A percentile compares a stretch with the other conserved stretches of the same genome.
Conservation (phyloP, 768 basidiomycete genomes). For the Lentinula sp. region DNA sequence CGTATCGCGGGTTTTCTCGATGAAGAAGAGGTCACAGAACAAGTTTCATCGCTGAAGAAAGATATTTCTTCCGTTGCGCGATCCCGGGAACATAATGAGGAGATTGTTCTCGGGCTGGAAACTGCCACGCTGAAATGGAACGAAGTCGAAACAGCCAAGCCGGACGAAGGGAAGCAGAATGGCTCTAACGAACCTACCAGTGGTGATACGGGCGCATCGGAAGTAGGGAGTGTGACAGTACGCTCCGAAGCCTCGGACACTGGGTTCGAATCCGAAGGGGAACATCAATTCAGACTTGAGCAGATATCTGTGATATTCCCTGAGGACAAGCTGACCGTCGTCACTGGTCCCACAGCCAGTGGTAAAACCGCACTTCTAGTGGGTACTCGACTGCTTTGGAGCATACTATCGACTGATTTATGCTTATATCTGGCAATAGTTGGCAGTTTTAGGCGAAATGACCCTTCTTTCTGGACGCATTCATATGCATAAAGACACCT, state of each 20-base stretch:
- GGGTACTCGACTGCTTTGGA: conserved; percentile 14
- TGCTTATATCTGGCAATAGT: conserved; percentile 24
- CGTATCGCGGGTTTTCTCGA: conserved; percentile 63
- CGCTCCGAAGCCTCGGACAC: conserved; percentile 14
- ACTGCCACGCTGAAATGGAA: conserved; percentile 62
- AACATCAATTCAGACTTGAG: conserved; percentile 57
- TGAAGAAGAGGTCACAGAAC: conserved; percentile 64
- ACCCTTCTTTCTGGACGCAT: conserved; percentile 45
- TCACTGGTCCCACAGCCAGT: conserved; percentile 76
- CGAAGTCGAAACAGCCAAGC: conserved; percentile 29
- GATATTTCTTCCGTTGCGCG: conserved; percentile 15
- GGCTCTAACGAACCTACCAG: not conserved
- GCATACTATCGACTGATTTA: not conserved
- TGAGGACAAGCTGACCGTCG: conserved; percentile 58
- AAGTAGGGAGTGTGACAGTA: conserved; percentile 1
- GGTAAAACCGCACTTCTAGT: conserved; percentile 80
- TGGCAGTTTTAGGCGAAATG: conserved; percentile 72
- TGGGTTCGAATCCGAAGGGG: conserved; percentile 19
- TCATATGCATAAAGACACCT: conserved; percentile 61
- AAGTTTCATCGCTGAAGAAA: conserved; percentile 61
- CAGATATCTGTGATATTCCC: conserved; percentile 71
- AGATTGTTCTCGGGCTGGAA: conserved; percentile 48
- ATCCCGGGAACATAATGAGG: conserved; percentile 15
- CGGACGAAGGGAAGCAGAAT: conserved; percentile 11
- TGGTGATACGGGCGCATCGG: not conserved